Percentiles rank a stretch among this genome's conserved stretches.
phyloP scores from a whole-genome alignment of 1,139 yeast genomes.

The Scheffersomyces cryptocercus region DNA sequence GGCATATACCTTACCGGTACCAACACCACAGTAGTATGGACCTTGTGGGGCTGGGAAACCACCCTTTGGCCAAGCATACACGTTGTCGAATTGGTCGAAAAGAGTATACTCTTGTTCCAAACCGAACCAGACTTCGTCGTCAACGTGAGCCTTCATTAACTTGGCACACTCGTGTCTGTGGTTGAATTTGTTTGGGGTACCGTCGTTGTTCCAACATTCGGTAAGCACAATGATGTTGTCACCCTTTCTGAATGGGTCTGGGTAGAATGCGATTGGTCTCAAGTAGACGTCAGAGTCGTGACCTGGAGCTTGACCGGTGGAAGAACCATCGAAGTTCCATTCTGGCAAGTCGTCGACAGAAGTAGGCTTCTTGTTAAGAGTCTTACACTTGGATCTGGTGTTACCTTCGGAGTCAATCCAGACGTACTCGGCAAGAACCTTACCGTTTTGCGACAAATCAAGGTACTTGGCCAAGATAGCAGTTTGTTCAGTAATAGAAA shows the following conservation, averaged over 20 bases:
- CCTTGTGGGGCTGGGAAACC: slow-evolving; percentile 99
- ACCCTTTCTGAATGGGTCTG: slow-evolving; percentile 97
- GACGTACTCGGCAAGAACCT: slow-evolving; percentile 90
- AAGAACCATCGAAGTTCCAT: slow-evolving; percentile 99
- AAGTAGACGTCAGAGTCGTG: slow-evolving; percentile 92
- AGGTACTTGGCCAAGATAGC: slow-evolving; percentile 78
- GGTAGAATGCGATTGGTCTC: slow-evolving; percentile 91
- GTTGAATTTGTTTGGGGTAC: slow-evolving; percentile 97
- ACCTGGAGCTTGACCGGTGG: slow-evolving; percentile 99
- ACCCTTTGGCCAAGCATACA: slow-evolving; percentile 99
- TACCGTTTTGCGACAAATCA: slow-evolving; percentile 82
- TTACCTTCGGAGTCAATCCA: slow-evolving; percentile 96
- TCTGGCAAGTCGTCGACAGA: slow-evolving; percentile 89
- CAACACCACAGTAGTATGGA: slow-evolving; percentile 99
- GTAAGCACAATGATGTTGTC: slow-evolving; percentile 93
- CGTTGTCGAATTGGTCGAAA: slow-evolving; percentile 86
- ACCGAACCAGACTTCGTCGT: slow-evolving; percentile 93
- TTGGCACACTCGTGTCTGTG: slow-evolving; percentile 98
- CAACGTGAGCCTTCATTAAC: slow-evolving; percentile 89
- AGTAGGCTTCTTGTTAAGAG: slow-evolving; percentile 67
- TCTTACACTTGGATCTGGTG: slow-evolving; percentile 92
- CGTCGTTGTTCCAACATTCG: slow-evolving; percentile 98
- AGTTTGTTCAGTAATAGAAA: slow-evolving; percentile 65
- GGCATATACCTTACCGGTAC: slow-evolving; percentile 97
- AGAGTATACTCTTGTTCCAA: slow-evolving; percentile 98